phyloP scores from a whole-genome alignment of 2,329 filamentous ascomycete species.

The Apiospora sp. region DNA sequence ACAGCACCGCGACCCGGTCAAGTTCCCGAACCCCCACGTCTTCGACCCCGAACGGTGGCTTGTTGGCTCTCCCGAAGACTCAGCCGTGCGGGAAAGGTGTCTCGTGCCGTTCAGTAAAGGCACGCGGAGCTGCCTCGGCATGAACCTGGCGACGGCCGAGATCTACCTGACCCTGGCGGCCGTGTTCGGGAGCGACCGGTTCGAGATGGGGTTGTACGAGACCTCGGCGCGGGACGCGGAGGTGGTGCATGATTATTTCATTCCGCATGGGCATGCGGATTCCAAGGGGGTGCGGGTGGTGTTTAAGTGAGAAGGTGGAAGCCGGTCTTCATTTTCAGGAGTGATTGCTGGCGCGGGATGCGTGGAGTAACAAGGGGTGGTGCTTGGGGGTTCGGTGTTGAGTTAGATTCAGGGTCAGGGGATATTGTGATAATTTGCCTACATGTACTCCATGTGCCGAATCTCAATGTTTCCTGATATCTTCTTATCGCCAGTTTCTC shows the following conservation, averaged over 20 bases:
- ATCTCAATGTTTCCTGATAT: no score
- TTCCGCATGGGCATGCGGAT: conserved; percentile 15
- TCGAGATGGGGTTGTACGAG: background rate
- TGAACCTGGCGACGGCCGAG: conserved; percentile 1
- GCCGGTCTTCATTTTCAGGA: no score
- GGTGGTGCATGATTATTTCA: background rate
- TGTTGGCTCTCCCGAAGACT: no score
- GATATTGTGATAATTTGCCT: no score
- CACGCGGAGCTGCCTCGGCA: conserved; percentile 18
- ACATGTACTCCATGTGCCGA: no score
- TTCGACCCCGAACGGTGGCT: conserved; percentile 32
- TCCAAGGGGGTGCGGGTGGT: background rate
- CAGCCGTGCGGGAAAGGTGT: no score
- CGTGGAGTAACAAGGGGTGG: no score
- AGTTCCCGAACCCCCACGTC: conserved; percentile 36
- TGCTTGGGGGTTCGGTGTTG: no score
- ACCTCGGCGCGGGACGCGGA: background rate
- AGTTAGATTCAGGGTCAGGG: no score
- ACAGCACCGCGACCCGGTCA: conserved; percentile 40
- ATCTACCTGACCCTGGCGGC: background rate
- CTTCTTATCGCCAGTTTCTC: no score
- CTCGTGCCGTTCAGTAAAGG: conserved; percentile 20
- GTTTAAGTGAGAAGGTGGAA: background rate
- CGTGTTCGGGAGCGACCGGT: background rate
- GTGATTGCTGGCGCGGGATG: no score